These are phyloP conservation scores for Didymella keratinophila DNA, from an alignment of 2,329 filamentous ascomycete species.

Conservation along the genomic window DNA sequence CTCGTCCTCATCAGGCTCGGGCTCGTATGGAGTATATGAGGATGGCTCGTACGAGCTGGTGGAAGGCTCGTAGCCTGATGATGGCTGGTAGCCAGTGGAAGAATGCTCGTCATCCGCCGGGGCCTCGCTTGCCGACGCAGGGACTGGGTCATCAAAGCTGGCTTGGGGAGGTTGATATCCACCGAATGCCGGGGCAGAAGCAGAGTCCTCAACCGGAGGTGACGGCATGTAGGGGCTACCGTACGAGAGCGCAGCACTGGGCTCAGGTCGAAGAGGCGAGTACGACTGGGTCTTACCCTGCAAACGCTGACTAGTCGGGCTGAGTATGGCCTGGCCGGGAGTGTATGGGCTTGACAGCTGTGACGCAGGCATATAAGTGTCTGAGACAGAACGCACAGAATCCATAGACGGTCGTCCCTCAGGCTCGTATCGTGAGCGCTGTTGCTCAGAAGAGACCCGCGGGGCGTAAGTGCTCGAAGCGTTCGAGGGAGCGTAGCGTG, in stretches of 20 bases:
- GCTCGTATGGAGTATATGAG: constrained; percentile 58
- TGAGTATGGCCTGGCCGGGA: constrained; percentile 42
- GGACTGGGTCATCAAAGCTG: constrained; percentile 35
- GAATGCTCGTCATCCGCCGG: constrained; percentile 20
- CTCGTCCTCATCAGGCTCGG: constrained; percentile 58
- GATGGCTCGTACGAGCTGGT: constrained; percentile 40
- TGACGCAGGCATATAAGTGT: constrained; percentile 41
- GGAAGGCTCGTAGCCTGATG: constrained; percentile 45
- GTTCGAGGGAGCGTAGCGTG: constrained; percentile 50
- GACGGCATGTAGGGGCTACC: constrained; percentile 42
- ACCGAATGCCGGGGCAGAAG: constrained; percentile 36
- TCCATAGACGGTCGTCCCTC: constrained; percentile 50
- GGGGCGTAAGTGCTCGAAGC: constrained; percentile 52
- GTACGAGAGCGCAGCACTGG: constrained; percentile 36
- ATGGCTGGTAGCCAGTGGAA: constrained; percentile 35
- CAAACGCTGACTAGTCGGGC: constrained; percentile 35
- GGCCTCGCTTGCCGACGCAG: constrained; percentile 4
- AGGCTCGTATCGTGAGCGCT: constrained; percentile 58
- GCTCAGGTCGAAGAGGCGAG: constrained; percentile 43
- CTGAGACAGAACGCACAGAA: constrained; percentile 43
- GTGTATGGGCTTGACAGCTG: constrained; percentile 40
- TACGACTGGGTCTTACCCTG: constrained; percentile 43
- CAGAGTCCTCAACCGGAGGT: constrained; percentile 32
- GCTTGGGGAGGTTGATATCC: constrained; percentile 37
- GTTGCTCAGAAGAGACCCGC: constrained; percentile 61